Conservation (phyloP, 371 early-diverging fungal genomes). For the Capillidium rhysosporum region DNA sequence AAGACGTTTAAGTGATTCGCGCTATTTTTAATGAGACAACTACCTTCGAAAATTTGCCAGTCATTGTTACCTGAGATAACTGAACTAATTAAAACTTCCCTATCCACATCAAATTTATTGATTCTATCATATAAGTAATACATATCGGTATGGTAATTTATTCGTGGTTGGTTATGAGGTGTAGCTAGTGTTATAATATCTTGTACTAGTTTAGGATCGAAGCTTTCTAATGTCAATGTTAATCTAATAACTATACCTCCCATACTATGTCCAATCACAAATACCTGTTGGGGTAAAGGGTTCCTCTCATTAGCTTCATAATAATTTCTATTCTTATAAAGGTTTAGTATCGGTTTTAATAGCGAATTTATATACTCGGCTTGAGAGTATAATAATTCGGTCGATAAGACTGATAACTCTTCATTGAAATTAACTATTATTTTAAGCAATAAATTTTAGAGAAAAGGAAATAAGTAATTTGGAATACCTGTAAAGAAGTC, state of each 20-base stretch:
- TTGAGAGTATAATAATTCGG: constrained; percentile 57
- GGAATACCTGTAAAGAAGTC: constrained; percentile 68
- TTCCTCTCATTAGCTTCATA: constrained; percentile 15
- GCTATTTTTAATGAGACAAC: no score
- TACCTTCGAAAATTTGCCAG: constrained; percentile 35
- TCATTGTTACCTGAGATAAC: constrained; percentile 85
- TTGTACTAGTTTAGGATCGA: constrained; percentile 49
- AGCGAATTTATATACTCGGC: constrained; percentile 67
- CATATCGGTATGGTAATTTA: constrained; percentile 55
- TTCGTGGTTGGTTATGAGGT: constrained; percentile 74
- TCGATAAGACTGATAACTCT: constrained; percentile 77
- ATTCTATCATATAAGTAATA: constrained; percentile 50
- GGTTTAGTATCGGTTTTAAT: constrained; percentile 10
- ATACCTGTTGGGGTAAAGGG: constrained; percentile 46
- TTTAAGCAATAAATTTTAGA: background rate
- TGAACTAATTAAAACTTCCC: constrained; percentile 36
- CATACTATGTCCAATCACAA: constrained; percentile 89
- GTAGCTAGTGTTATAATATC: constrained; percentile 78
- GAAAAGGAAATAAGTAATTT: background rate
- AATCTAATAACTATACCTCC: constrained; percentile 87
- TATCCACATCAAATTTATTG: constrained; percentile 44
- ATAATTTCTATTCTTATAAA: constrained; percentile 15
- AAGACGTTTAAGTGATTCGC: constrained; percentile 54
- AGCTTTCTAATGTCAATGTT: constrained; percentile 49
- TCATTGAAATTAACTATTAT: constrained; percentile 66